These are phyloP conservation scores for Solanum appendiculatum DNA, from an alignment of 257 asterid genomes.

Conservation along the genomic window DNA sequence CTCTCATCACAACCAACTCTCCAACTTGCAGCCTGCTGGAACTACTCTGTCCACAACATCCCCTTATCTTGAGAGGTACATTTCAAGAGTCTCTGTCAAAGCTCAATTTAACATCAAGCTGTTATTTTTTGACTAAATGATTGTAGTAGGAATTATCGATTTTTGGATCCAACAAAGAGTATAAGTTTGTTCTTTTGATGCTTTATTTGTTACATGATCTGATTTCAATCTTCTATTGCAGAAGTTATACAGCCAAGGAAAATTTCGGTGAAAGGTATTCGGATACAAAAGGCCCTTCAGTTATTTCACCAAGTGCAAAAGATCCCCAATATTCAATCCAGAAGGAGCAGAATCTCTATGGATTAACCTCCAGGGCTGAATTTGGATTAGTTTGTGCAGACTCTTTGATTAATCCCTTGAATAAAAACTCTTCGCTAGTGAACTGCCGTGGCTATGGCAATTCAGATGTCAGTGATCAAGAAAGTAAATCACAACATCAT, in stretches of 20 bases:
- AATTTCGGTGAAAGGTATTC: conserved; percentile 19
- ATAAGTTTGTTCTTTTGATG: background rate
- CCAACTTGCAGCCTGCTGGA: conserved; percentile 21
- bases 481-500: conserved; percentile 16
- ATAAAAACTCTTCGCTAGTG: conserved; percentile 36
- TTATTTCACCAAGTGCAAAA: conserved; percentile 19
- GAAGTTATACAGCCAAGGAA: conserved; percentile 30
- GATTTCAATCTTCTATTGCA: conserved; percentile 1
- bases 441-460: conserved; percentile 14
- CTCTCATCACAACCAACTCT: conserved; percentile 27
- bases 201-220: background rate
- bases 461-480: conserved; percentile 9
- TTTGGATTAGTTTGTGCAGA: conserved; percentile 76
- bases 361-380: conserved; percentile 22
- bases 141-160: background rate
- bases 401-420: conserved; percentile 69
- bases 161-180: background rate
- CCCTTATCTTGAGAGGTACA: conserved; percentile 37
- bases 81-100: background rate
- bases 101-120: background rate
- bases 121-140: background rate
- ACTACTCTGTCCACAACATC: conserved; percentile 17
- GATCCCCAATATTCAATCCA: conserved; percentile 9
- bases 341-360: conserved; percentile 16
- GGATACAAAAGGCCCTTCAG: conserved; percentile 14